phyloP scores from a whole-genome alignment of 176 grass and related monocot genomes.

The Urochloa ruziziensis region DNA sequence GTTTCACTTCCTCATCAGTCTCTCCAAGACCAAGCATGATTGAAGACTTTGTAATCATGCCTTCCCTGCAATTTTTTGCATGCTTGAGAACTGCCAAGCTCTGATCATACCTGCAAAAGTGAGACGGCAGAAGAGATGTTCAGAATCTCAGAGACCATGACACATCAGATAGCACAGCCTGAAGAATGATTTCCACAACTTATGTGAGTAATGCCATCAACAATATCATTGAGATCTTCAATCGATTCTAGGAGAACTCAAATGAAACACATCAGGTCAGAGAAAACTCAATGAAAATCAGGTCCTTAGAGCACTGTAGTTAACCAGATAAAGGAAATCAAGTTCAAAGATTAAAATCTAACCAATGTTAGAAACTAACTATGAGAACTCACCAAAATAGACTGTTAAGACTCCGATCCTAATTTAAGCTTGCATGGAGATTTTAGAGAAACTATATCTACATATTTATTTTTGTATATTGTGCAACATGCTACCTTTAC shows the following conservation, averaged over 20 bases:
- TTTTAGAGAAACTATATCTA: neutral
- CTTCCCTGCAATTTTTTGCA: conserved; percentile 67
- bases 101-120: conserved; percentile 63
- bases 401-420: neutral
- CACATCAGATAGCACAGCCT: neutral
- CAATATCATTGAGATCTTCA: neutral
- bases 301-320: neutral
- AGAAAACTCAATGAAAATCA: neutral
- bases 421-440: neutral
- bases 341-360: neutral
- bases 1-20: conserved; percentile 72
- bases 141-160: neutral
- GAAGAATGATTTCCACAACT: neutral
- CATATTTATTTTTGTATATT: neutral
- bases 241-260: neutral
- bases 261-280: neutral
- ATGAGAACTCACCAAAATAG: neutral
- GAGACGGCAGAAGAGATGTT: neutral
- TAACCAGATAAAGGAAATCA: neutral
- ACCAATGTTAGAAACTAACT: neutral
- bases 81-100: conserved; percentile 81
- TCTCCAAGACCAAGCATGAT: conserved; percentile 97
- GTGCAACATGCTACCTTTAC: neutral
- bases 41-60: conserved; percentile 89
- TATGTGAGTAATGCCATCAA: neutral